Evolutionary conservation across 2,329 filamentous ascomycete genomes (phyloP).

Genomic region (Nothophaeocryptopus gaeumannii): DNA sequence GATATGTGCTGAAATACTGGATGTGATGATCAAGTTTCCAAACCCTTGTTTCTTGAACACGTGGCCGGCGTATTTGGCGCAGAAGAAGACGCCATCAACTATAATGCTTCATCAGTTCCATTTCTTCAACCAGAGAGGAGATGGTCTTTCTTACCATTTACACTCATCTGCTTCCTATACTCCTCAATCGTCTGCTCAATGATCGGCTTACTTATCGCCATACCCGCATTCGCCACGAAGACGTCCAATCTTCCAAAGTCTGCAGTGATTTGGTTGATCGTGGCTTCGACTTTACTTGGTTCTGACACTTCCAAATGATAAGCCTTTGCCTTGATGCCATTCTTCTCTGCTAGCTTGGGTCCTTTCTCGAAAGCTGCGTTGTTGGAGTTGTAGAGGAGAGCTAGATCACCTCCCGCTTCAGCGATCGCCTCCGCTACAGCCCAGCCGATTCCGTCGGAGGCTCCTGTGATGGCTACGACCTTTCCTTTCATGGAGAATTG

Average conservation of each 20-base stretch:
- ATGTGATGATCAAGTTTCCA: slow-evolving; percentile 52
- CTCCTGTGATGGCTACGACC: slow-evolving; percentile 80
- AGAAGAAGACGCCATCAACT: slow-evolving; percentile 42
- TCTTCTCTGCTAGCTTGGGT: slow-evolving; percentile 20
- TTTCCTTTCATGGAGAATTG: slow-evolving; percentile 76
- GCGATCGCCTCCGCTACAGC: slow-evolving; percentile 89
- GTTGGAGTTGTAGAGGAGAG: slow-evolving; percentile 89
- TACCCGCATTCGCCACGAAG: slow-evolving; percentile 87
- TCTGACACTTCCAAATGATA: slow-evolving; percentile 73
- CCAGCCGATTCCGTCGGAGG: slow-evolving; percentile 78
- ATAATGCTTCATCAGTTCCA: too few species aligned
- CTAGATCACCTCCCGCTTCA: slow-evolving; percentile 78
- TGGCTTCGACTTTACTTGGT: slow-evolving; percentile 65
- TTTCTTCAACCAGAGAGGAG: too few species aligned
- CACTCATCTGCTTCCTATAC: slow-evolving; percentile 52
- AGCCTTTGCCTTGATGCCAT: slow-evolving; percentile 30
- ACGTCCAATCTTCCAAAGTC: slow-evolving; percentile 79
- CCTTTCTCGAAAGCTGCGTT: slow-evolving; percentile 36
- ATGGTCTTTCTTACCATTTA: slow-evolving; percentile 47
- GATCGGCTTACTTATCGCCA: slow-evolving; percentile 69
- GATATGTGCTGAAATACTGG: slow-evolving; percentile 36
- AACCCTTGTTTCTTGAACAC: slow-evolving; percentile 44
- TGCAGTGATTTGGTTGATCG: slow-evolving; percentile 65
- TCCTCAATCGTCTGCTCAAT: slow-evolving; percentile 54
- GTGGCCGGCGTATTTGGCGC: slow-evolving; percentile 42